Conservation (phyloP, 768 basidiomycete genomes). For the Dioszegia hungarica region DNA sequence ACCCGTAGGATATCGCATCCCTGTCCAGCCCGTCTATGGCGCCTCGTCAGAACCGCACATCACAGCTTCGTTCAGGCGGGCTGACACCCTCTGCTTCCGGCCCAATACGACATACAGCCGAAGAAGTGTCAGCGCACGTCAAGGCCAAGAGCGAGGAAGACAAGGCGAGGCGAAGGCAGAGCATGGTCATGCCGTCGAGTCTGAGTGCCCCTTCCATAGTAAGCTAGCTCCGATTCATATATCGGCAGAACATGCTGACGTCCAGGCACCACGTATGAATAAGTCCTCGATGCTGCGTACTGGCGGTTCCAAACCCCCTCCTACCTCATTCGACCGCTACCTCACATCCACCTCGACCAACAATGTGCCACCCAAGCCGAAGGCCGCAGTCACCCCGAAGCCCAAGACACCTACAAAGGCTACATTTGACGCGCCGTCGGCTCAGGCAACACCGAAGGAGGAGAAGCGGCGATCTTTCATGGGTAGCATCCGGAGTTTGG, state of each 20-base stretch:
- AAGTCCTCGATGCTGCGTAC: conserved; percentile 12
- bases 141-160: conserved; percentile 13
- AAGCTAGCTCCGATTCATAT: neutral
- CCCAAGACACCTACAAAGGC: neutral
- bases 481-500: conserved; percentile 23
- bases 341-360: neutral
- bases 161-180: conserved; percentile 17
- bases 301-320: neutral
- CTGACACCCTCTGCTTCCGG: neutral
- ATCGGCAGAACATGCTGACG: neutral
- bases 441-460: conserved; percentile 2
- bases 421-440: neutral
- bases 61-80: conserved; percentile 23
- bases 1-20: conserved; percentile 22
- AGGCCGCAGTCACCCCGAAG: neutral
- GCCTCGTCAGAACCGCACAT: conserved; percentile 21
- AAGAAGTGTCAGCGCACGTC: conserved; percentile 5
- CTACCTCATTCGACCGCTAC: neutral
- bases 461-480: conserved; percentile 10
- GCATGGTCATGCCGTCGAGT: conserved; percentile 17
- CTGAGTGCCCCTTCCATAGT: conserved; percentile 28
- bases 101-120: conserved; percentile 2
- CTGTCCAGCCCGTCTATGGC: conserved; percentile 20
- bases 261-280: conserved; percentile 22
- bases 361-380: neutral